phyloP scores from a whole-genome alignment of 805 yeast genomes.

The Hanseniaspora lachancei region DNA sequence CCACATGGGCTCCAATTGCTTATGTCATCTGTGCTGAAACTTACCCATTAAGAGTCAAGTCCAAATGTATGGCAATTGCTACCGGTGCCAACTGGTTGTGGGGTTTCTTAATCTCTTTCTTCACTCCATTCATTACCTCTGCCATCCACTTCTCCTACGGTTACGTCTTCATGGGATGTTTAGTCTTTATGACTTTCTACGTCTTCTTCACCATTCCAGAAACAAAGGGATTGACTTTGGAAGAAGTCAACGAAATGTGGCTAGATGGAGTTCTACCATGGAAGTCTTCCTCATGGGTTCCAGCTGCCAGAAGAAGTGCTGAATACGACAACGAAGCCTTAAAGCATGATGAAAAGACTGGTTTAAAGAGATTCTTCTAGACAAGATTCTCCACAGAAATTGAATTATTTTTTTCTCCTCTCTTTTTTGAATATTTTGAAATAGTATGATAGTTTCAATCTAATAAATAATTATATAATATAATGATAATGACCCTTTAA shows the following conservation, averaged over 20 bases:
- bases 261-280: constrained; percentile 33
- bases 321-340: constrained; percentile 23
- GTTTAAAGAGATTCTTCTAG: constrained; percentile 20
- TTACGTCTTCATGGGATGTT: constrained; percentile 48
- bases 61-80: constrained; percentile 42
- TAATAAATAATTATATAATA: background rate
- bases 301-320: constrained; percentile 31
- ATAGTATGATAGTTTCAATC: background rate
- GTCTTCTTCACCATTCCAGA: constrained; percentile 64
- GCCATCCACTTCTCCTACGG: constrained; percentile 65
- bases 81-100: constrained; percentile 50
- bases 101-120: constrained; percentile 58
- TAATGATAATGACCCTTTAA: background rate
- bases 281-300: constrained; percentile 41
- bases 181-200: constrained; percentile 47
- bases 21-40: constrained; percentile 51
- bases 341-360: constrained; percentile 23
- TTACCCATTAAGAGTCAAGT: constrained; percentile 55
- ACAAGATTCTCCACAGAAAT: background rate
- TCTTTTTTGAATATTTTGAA: background rate
- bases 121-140: constrained; percentile 60
- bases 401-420: background rate
- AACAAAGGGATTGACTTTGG: constrained; percentile 71
- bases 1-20: constrained; percentile 58
- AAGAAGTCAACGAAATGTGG: constrained; percentile 63